Conservation (phyloP, 2,329 filamentous ascomycete genomes). For the Penicillium freii region DNA sequence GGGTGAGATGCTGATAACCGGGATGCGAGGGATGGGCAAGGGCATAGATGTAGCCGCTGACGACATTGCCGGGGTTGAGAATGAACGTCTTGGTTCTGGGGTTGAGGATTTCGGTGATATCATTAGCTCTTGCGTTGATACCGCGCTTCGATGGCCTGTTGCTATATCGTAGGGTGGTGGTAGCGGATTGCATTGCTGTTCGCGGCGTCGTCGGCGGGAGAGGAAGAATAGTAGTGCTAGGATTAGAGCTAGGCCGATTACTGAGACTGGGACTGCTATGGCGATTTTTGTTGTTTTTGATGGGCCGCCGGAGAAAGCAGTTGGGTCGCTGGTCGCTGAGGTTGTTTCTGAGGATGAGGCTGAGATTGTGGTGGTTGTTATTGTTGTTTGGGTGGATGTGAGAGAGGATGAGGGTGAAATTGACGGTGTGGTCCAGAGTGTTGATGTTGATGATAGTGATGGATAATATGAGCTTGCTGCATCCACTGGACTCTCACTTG, state of each 20-base stretch:
- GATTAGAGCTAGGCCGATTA: slow-evolving; percentile 29
- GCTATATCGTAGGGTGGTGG: slow-evolving; percentile 10
- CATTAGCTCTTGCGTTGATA: slow-evolving; percentile 18
- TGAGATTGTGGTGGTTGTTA: background rate
- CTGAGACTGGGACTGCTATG: slow-evolving; percentile 35
- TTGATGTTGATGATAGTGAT: background rate
- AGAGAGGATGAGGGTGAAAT: background rate
- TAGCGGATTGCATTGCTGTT: slow-evolving; percentile 3
- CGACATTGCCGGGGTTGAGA: background rate
- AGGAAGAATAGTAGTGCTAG: slow-evolving; percentile 28
- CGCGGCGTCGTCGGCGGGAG: slow-evolving; percentile 21
- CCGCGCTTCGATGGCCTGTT: slow-evolving; percentile 4
- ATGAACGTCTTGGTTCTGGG: background rate
- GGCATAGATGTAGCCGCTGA: background rate
- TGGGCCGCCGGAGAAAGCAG: slow-evolving; percentile 7
- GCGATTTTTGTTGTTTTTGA: slow-evolving; percentile 30
- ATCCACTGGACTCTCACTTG: background rate
- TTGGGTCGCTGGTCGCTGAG: background rate
- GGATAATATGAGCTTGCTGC: background rate
- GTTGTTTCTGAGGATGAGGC: background rate
- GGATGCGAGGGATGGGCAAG: background rate
- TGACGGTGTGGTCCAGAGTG: background rate
- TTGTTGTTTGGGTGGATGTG: background rate
- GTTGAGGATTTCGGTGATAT: background rate
- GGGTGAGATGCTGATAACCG: slow-evolving; percentile 9